Evolutionary conservation across 176 grass and related monocot species (phyloP).

Genomic region (Tillandsia leiboldiana): DNA sequence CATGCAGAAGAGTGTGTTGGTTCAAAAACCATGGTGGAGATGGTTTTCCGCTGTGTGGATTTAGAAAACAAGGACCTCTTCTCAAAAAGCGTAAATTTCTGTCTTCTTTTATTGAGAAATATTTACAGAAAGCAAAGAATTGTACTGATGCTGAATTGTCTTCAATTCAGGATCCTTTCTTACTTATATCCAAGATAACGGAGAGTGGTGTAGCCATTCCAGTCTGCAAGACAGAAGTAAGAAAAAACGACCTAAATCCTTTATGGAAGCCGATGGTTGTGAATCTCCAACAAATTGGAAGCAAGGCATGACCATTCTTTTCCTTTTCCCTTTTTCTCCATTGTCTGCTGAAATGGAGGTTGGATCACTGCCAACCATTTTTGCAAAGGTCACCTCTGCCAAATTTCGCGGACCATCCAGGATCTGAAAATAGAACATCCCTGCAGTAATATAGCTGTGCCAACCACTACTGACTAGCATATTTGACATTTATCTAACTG

Average conservation of each 20-base stretch:
- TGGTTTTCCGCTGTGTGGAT: slow-evolving; percentile 75
- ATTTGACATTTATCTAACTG: neutral
- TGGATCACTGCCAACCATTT: neutral
- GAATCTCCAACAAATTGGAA: slow-evolving; percentile 96
- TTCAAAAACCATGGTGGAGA: slow-evolving; percentile 88
- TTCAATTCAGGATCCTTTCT: slow-evolving; percentile 66
- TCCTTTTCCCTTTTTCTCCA: slow-evolving; percentile 7
- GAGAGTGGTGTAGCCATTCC: slow-evolving; percentile 68
- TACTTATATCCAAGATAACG: slow-evolving; percentile 85
- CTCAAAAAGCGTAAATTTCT: slow-evolving; percentile 82
- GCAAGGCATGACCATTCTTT: slow-evolving; percentile 54
- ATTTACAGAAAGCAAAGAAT: neutral
- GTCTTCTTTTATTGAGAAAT: neutral
- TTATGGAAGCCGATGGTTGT: slow-evolving; percentile 74
- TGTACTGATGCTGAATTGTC: slow-evolving; percentile 25
- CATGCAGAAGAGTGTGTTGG: slow-evolving; percentile 65
- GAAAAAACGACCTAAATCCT: slow-evolving; percentile 95
- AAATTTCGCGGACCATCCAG: neutral
- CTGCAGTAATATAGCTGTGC: neutral
- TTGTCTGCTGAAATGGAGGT: neutral
- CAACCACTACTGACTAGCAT: neutral
- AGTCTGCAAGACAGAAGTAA: slow-evolving; percentile 99
- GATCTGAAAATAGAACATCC: neutral
- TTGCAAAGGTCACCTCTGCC: neutral
- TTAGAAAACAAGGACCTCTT: slow-evolving; percentile 95